These are phyloP conservation scores for Xylariaceae sp. DNA, from an alignment of 2,329 filamentous ascomycete genomes.

Conservation along the genomic window DNA sequence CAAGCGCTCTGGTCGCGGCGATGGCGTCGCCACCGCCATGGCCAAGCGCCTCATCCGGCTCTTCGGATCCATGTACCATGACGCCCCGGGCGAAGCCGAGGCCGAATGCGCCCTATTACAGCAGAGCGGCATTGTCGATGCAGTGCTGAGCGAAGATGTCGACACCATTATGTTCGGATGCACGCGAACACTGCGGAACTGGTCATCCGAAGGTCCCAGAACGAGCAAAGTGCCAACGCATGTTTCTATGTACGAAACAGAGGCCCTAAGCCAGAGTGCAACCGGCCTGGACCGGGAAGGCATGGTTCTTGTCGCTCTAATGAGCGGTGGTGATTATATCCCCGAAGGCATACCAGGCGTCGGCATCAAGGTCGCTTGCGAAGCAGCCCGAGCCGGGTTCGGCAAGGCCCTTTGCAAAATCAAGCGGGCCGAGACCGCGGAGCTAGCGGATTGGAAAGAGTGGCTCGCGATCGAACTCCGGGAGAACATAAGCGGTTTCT, in stretches of 20 bases:
- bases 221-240: slow-evolving; percentile 71
- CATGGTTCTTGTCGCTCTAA: slow-evolving; percentile 89
- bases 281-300: slow-evolving; percentile 72
- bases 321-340: slow-evolving; percentile 93
- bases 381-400: slow-evolving; percentile 84
- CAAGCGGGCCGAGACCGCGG: slow-evolving; percentile 52
- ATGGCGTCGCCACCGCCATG: slow-evolving; percentile 63
- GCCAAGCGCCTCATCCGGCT: slow-evolving; percentile 78
- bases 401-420: slow-evolving; percentile 68
- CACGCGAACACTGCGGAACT: slow-evolving; percentile 70
- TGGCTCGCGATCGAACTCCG: slow-evolving; percentile 67
- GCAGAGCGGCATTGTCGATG: slow-evolving; percentile 76
- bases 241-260: slow-evolving; percentile 71
- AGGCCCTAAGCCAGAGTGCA: slow-evolving; percentile 43
- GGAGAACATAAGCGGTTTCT: slow-evolving; percentile 78
- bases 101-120: slow-evolving; percentile 91
- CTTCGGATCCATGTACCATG: slow-evolving; percentile 79
- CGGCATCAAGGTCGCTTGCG: slow-evolving; percentile 80
- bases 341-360: slow-evolving; percentile 83
- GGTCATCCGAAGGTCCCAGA: slow-evolving; percentile 66
- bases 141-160: slow-evolving; percentile 91
- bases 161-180: slow-evolving; percentile 98
- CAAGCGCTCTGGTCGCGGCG: slow-evolving; percentile 62
- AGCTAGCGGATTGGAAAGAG: slow-evolving; percentile 65
- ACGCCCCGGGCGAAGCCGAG: slow-evolving; percentile 91